These are phyloP conservation scores for Plasmodium ovale DNA, from an alignment of 169 alveolate species.

Conservation along the genomic window DNA sequence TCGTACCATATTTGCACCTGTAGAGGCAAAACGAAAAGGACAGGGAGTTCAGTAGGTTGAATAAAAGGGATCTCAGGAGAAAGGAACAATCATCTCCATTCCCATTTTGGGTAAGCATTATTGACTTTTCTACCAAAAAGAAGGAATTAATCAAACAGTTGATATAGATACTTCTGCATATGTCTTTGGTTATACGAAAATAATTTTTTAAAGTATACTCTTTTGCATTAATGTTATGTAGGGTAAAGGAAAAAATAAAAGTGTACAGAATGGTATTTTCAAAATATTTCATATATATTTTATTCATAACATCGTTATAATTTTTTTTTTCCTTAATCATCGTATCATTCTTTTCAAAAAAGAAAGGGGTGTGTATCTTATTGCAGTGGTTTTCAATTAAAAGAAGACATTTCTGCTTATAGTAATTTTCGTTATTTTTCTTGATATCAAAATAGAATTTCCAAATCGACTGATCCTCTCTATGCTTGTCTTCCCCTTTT, in stretches of 20 bases:
- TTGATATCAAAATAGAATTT: slow-evolving; percentile 35
- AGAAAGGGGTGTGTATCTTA: slow-evolving; percentile 21
- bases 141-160: slow-evolving; percentile 43
- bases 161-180: slow-evolving; percentile 37
- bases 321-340: not conserved
- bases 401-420: slow-evolving; percentile 29
- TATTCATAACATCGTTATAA: slow-evolving; percentile 51
- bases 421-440: slow-evolving; percentile 30
- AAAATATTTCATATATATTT: slow-evolving; percentile 57
- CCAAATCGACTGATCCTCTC: not conserved
- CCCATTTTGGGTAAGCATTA: slow-evolving; percentile 5
- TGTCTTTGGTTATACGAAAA: slow-evolving; percentile 34
- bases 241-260: slow-evolving; percentile 43
- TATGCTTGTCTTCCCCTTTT: not conserved
- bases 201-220: slow-evolving; percentile 37
- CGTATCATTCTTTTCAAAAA: slow-evolving; percentile 1
- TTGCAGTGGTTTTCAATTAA: slow-evolving; percentile 22
- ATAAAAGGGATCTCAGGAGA: slow-evolving; percentile 8
- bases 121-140: slow-evolving; percentile 36
- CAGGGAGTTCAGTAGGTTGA: slow-evolving; percentile 35
- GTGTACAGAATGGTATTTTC: slow-evolving; percentile 65
- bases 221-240: slow-evolving; percentile 65
- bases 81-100: not conserved
- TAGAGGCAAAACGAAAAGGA: slow-evolving; percentile 33
- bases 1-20: slow-evolving; percentile 70